Evolutionary conservation across 805 yeast genomes (phyloP).

Genomic region (Metschnikowia rubicola): DNA sequence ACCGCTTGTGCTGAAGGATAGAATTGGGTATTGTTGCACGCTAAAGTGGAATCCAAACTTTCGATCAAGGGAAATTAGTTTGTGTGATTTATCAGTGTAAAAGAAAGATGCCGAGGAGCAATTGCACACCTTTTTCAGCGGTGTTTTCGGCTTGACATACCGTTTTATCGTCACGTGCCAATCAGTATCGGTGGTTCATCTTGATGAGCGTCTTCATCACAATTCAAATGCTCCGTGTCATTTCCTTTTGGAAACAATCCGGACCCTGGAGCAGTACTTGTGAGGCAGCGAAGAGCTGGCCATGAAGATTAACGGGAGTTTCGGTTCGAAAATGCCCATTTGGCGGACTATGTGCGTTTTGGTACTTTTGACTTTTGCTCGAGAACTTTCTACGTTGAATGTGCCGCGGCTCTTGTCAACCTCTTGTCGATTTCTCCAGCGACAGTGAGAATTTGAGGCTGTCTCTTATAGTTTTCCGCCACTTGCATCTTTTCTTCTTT

Average conservation of each 20-base stretch:
- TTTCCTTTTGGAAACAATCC: constrained; percentile 72
- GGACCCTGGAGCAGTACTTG: constrained; percentile 75
- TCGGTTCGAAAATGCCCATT: constrained; percentile 81
- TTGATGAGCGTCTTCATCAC: constrained; percentile 77
- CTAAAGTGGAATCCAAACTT: no score
- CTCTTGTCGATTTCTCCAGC: constrained; percentile 40
- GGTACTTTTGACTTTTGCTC: constrained; percentile 77
- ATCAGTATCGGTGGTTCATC: constrained; percentile 69
- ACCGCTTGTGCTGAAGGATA: no score
- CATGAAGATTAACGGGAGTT: constrained; percentile 55
- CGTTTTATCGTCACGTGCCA: constrained; percentile 50
- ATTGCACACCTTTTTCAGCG: constrained; percentile 49
- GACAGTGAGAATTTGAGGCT: constrained; percentile 67
- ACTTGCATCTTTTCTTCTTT: constrained; percentile 53
- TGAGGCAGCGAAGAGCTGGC: constrained; percentile 56
- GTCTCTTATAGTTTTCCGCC: constrained; percentile 50
- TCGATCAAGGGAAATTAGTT: no score
- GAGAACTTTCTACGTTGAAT: constrained; percentile 61
- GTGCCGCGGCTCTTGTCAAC: constrained; percentile 51
- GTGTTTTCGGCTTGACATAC: constrained; percentile 71
- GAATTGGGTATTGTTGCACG: no score
- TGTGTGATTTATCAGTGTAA: constrained; percentile 41
- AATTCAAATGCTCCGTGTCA: constrained; percentile 86
- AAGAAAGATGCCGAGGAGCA: constrained; percentile 64
- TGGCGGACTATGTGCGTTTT: constrained; percentile 85